Evolutionary conservation across 2,329 filamentous ascomycete genomes (phyloP).

Genomic region (Golovinomyces cichoracearum): DNA sequence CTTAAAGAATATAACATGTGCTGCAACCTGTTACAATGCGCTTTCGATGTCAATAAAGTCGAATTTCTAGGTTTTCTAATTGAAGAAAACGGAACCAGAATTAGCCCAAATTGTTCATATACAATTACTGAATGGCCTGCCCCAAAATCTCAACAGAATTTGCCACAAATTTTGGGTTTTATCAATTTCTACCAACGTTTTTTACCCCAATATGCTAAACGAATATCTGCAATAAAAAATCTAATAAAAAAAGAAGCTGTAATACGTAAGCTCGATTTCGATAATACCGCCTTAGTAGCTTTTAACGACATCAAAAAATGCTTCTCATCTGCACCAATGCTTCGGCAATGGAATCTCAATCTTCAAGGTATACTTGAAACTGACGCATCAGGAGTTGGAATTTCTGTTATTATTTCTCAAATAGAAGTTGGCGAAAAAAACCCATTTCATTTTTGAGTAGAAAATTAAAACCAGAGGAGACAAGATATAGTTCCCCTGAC

Average conservation of each 20-base stretch:
- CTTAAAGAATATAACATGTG: too few species aligned
- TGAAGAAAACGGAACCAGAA: too few species aligned
- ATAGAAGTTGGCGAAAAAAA: neutral
- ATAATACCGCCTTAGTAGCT: neutral
- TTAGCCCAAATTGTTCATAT: too few species aligned
- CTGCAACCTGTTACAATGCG: too few species aligned
- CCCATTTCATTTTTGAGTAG: neutral
- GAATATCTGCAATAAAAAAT: neutral
- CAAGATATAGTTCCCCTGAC: neutral
- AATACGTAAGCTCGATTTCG: neutral
- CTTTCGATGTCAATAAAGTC: too few species aligned
- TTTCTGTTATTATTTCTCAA: neutral
- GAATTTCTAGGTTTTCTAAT: too few species aligned
- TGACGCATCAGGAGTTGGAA: neutral
- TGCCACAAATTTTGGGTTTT: too few species aligned
- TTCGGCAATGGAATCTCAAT: neutral
- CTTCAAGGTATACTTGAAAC: neutral
- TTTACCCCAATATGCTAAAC: neutral
- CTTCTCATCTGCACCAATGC: neutral
- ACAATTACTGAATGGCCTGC: too few species aligned
- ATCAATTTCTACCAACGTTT: too few species aligned
- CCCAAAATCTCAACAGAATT: too few species aligned
- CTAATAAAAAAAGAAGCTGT: neutral
- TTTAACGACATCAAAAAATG: neutral
- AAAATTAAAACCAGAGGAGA: neutral